phyloP scores from a whole-genome alignment of 2,329 filamentous ascomycete species.

The Xylariaceae sp. region DNA sequence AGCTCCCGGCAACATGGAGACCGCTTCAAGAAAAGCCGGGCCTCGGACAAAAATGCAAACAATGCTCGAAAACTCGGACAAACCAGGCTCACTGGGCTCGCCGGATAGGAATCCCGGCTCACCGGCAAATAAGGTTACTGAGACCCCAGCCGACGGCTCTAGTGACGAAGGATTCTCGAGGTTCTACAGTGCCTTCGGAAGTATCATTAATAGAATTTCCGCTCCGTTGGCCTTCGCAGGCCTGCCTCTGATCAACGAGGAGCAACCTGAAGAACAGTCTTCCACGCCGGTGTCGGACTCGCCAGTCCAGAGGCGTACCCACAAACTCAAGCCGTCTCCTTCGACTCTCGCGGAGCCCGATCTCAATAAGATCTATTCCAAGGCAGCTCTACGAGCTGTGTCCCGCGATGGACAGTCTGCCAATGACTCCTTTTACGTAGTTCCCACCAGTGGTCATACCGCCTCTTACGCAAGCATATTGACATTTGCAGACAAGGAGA shows the following conservation, averaged over 20 bases:
- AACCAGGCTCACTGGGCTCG: slow-evolving; percentile 51
- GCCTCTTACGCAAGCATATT: slow-evolving; percentile 91
- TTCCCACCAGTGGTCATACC: slow-evolving; percentile 86
- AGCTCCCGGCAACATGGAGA: slow-evolving; percentile 64
- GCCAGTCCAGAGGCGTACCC: slow-evolving; percentile 32
- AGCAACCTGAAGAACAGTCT: slow-evolving; percentile 40
- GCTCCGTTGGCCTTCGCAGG: slow-evolving; percentile 91
- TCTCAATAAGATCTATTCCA: slow-evolving; percentile 77
- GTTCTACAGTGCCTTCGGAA: slow-evolving; percentile 91
- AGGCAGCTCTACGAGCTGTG: slow-evolving; percentile 76
- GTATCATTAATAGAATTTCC: slow-evolving; percentile 81
- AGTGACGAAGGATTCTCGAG: slow-evolving; percentile 78
- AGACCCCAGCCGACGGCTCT: slow-evolving; percentile 22
- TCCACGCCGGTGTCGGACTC: slow-evolving; percentile 32
- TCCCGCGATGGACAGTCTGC: slow-evolving; percentile 62
- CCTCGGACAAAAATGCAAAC: slow-evolving; percentile 51
- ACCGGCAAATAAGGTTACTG: slow-evolving; percentile 22
- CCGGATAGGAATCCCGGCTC: slow-evolving; percentile 21
- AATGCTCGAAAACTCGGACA: slow-evolving; percentile 50
- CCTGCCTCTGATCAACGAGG: slow-evolving; percentile 64
- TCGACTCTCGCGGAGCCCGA: slow-evolving; percentile 59
- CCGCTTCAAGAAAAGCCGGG: slow-evolving; percentile 46
- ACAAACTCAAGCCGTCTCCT: slow-evolving; percentile 30
- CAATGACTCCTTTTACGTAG: slow-evolving; percentile 86
- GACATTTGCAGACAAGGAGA: slow-evolving; percentile 63